Conservation (phyloP, 192 early-diverging fungal genomes). For the Lunasporangiospora selenospora region DNA sequence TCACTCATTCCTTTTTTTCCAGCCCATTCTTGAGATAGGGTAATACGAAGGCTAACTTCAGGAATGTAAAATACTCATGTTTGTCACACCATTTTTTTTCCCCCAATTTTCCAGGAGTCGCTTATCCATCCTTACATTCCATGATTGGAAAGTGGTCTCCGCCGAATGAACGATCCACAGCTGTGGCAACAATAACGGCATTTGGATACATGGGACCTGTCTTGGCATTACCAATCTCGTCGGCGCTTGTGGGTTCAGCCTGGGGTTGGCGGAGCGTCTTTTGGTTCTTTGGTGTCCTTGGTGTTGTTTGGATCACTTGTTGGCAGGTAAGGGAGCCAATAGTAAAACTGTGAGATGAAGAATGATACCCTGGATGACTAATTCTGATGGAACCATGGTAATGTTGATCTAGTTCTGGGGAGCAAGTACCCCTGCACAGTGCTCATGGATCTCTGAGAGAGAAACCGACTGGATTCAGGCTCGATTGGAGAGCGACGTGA, state of each 20-base stretch:
- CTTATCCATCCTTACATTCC: constrained; percentile 45
- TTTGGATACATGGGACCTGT: constrained; percentile 38
- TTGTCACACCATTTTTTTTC: too few species aligned
- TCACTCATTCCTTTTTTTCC: too few species aligned
- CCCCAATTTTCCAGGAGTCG: constrained; percentile 36
- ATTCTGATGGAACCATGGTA: neutral
- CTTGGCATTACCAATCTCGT: constrained; percentile 46
- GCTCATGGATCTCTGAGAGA: constrained; percentile 20
- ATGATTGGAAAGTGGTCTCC: constrained; percentile 46
- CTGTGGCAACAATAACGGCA: constrained; percentile 39
- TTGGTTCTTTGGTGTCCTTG: constrained; percentile 45
- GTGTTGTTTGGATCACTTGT: constrained; percentile 24
- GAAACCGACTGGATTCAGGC: constrained; percentile 29
- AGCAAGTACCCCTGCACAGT: constrained; percentile 26
- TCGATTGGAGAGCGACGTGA: constrained; percentile 4
- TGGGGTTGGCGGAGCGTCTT: constrained; percentile 53
- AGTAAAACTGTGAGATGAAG: too few species aligned
- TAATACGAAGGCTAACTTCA: too few species aligned
- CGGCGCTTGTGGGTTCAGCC: constrained; percentile 35
- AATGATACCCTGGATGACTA: too few species aligned
- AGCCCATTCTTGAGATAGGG: too few species aligned
- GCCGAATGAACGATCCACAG: constrained; percentile 36
- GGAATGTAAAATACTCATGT: too few species aligned
- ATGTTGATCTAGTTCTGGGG: constrained; percentile 26
- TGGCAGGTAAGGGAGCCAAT: constrained; percentile 41